A percentile compares a stretch with the other conserved stretches of the same genome.
Conservation (phyloP, 768 basidiomycete genomes). For the Rhizopogon sp. region DNA sequence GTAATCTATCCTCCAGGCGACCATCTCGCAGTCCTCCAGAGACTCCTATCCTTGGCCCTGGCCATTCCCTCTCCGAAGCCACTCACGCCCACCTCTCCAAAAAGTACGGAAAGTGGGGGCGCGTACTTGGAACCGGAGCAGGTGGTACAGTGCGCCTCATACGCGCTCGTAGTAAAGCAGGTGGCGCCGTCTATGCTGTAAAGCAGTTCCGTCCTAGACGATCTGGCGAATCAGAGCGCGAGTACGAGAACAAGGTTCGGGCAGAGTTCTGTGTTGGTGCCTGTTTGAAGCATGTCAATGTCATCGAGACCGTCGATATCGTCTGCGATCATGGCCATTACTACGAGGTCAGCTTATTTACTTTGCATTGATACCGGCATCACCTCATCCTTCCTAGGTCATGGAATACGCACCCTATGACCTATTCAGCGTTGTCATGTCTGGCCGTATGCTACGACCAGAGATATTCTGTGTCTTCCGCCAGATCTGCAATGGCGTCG, state of each 20-base stretch:
- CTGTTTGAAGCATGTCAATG: conserved; percentile 89
- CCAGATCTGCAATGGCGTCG: conserved; percentile 96
- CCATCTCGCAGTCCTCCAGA: conserved; percentile 22
- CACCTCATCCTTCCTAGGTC: conserved; percentile 49
- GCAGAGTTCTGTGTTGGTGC: conserved; percentile 98
- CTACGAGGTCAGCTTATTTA: conserved; percentile 71
- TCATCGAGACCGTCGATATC: conserved; percentile 98
- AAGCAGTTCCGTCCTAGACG: conserved; percentile 96
- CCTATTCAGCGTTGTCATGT: conserved; percentile 99
- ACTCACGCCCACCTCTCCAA: conserved; percentile 92
- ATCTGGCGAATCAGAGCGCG: conserved; percentile 84
- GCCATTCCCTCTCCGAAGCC: conserved; percentile 69
- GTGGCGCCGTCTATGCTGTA: conserved; percentile 86
- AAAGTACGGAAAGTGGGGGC: conserved; percentile 99
- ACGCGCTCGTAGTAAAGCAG: conserved; percentile 77
- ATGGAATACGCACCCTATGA: conserved; percentile 99
- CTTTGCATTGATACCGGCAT: neutral
- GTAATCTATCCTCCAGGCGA: conserved; percentile 17
- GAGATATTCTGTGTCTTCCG: conserved; percentile 99
- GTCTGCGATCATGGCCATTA: conserved; percentile 97
- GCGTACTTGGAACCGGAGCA: conserved; percentile 90
- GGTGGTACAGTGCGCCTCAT: conserved; percentile 98
- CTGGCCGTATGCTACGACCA: conserved; percentile 95
- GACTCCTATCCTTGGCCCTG: conserved; percentile 25
- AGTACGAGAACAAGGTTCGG: conserved; percentile 99